phyloP scores from a whole-genome alignment of 371 early-diverging fungal species.

The Mucor irregularis region DNA sequence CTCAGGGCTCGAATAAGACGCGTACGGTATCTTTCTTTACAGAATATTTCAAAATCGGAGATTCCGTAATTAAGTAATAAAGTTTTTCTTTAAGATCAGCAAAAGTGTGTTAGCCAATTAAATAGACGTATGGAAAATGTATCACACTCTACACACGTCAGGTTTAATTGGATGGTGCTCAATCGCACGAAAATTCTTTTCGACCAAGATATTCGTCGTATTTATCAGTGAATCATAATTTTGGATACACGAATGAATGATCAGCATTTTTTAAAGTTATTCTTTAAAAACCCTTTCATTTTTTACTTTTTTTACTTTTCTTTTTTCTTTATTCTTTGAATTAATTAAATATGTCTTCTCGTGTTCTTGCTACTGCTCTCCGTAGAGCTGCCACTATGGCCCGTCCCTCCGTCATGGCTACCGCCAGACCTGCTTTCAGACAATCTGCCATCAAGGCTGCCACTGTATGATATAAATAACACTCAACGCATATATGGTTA shows the following conservation, averaged over 20 bases:
- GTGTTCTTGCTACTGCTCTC: conserved; percentile 42
- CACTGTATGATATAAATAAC: conserved; percentile 21
- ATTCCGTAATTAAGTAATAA: too few relatives aligned
- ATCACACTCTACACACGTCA: conserved; percentile 14
- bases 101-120: not conserved
- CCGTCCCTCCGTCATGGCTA: conserved; percentile 28
- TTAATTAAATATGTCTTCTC: conserved; percentile 35
- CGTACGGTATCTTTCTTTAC: too few relatives aligned
- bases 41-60: too few relatives aligned
- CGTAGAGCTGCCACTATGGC: conserved; percentile 42
- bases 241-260: not conserved
- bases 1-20: too few relatives aligned
- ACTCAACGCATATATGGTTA: conserved; percentile 18
- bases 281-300: not conserved
- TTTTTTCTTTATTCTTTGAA: not conserved
- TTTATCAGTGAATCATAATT: conserved; percentile 7
- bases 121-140: not conserved
- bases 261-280: not conserved
- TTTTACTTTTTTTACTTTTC: not conserved
- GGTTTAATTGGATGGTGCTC: conserved; percentile 1
- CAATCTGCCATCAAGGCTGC: conserved; percentile 14
- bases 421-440: conserved; percentile 24
- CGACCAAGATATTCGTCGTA: not conserved
- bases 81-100: conserved; percentile 1
- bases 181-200: not conserved